These are phyloP conservation scores for Auricularia heimuer DNA, from an alignment of 768 basidiomycete genomes.

Conservation along the genomic window DNA sequence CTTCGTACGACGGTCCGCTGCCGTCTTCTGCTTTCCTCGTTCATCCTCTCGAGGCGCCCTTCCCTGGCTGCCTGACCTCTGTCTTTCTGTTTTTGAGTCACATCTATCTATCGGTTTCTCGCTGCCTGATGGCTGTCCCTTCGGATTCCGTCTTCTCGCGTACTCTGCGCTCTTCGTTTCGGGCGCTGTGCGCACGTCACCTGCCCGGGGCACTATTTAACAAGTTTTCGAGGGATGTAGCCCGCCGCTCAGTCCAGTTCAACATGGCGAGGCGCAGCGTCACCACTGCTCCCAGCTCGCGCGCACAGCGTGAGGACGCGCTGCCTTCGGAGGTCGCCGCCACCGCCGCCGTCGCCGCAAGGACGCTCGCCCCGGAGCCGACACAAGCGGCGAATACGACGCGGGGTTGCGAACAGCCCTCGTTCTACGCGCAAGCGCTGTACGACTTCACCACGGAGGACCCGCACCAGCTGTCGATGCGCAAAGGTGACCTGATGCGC, in stretches of 20 bases:
- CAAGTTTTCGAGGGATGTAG: neutral
- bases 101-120: neutral
- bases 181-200: constrained; percentile 1
- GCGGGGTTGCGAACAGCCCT: neutral
- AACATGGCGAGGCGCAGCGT: neutral
- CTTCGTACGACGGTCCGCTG: neutral
- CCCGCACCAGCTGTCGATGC: neutral
- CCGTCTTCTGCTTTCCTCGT: neutral
- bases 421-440: constrained; percentile 1
- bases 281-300: neutral
- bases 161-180: neutral
- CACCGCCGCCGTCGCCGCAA: neutral
- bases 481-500: neutral
- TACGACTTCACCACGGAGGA: neutral
- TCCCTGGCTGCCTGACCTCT: neutral
- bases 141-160: constrained; percentile 1
- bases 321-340: neutral
- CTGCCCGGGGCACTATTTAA: neutral
- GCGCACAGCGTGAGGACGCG: neutral
- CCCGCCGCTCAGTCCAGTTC: neutral
- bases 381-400: neutral
- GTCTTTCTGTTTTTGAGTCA: neutral
- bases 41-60: neutral
- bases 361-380: neutral
- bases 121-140: neutral